These are phyloP conservation scores for Pueraria montana DNA, from an alignment of 306 rosid genomes.

Conservation along the genomic window DNA sequence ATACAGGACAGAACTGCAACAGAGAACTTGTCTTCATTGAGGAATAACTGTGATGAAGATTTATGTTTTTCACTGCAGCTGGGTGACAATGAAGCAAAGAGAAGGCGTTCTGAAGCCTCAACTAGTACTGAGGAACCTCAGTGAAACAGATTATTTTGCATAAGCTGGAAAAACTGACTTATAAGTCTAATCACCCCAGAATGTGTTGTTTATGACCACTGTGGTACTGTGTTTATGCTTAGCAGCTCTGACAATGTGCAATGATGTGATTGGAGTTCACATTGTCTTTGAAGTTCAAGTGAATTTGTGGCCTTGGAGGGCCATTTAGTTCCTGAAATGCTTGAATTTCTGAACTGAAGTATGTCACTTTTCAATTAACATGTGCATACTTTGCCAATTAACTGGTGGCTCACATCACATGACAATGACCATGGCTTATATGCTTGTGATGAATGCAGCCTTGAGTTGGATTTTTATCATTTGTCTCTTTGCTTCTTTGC, in stretches of 20 bases:
- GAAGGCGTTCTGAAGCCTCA: slow-evolving; percentile 86
- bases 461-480: neutral
- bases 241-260: slow-evolving; percentile 45
- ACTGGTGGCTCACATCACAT: neutral
- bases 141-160: slow-evolving; percentile 43
- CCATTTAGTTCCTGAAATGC: slow-evolving; percentile 27
- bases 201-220: slow-evolving; percentile 42
- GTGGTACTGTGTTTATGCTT: slow-evolving; percentile 45
- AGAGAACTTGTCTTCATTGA: slow-evolving; percentile 79
- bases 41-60: slow-evolving; percentile 80
- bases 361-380: slow-evolving; percentile 17
- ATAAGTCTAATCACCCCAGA: slow-evolving; percentile 23
- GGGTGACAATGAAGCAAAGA: slow-evolving; percentile 94
- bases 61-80: slow-evolving; percentile 83
- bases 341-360: slow-evolving; percentile 16
- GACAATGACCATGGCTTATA: neutral
- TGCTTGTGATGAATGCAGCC: slow-evolving; percentile 15
- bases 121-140: slow-evolving; percentile 76
- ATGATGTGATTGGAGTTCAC: slow-evolving; percentile 43
- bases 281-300: slow-evolving; percentile 37
- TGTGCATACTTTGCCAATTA: slow-evolving; percentile 15
- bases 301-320: slow-evolving; percentile 43
- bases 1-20: slow-evolving; percentile 56
- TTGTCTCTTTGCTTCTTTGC: neutral
- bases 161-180: slow-evolving; percentile 49